phyloP scores from a whole-genome alignment of 345 rosid genomes.

The Arabidopsis thaliana region DNA sequence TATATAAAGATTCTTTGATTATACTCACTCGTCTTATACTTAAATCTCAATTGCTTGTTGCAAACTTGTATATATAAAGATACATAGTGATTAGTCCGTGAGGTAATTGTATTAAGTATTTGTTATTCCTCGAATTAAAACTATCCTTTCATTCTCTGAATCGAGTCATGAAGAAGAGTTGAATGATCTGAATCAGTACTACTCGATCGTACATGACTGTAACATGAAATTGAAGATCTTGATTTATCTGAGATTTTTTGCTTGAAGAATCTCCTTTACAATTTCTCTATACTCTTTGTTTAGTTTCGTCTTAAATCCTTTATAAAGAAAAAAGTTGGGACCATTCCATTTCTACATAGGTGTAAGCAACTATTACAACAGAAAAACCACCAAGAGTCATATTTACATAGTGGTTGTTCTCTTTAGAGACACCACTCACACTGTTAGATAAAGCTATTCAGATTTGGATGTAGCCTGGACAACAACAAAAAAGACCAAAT shows the following conservation, averaged over 20 bases:
- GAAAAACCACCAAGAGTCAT: neutral
- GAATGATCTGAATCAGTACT: too few relatives aligned
- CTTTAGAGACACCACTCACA: too few relatives aligned
- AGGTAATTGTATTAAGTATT: conserved; percentile 33
- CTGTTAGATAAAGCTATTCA: neutral
- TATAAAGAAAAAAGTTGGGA: neutral
- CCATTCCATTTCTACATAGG: neutral
- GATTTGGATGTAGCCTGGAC: conserved; percentile 3
- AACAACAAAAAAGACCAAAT: conserved; percentile 30
- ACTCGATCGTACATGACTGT: too few relatives aligned
- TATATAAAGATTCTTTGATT: conserved; percentile 45
- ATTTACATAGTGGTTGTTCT: too few relatives aligned
- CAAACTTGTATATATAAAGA: conserved; percentile 50
- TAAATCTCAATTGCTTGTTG: conserved; percentile 42
- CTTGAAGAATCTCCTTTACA: too few relatives aligned
- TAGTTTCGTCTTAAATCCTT: neutral
- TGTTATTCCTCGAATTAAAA: neutral
- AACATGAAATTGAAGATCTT: too few relatives aligned
- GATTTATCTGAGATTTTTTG: too few relatives aligned
- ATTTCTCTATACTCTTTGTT: neutral
- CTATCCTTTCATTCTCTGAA: too few relatives aligned
- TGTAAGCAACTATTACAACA: neutral
- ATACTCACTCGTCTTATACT: conserved; percentile 28
- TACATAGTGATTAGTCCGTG: conserved; percentile 40
- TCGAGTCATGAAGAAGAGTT: too few relatives aligned